Base-by-base conservation (phyloP, 306 rosid species). In the Cyamopsis tetragonoloba region DNA sequence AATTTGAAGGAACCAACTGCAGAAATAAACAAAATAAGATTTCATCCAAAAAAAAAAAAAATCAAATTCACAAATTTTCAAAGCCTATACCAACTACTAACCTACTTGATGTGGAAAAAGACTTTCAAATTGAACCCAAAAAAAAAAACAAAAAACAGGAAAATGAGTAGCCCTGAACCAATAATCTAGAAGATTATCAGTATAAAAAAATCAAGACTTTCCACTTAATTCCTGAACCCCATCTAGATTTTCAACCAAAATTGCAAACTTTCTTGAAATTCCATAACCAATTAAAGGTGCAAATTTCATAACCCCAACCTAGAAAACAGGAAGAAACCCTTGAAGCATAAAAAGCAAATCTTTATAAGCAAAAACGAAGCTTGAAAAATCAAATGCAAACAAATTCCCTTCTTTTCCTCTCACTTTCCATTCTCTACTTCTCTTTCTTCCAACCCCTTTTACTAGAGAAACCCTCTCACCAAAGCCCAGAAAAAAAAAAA, bases 1-100 rank as follows among this genome's bases (percentile, higher is more conserved):
- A 71, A 51, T 55, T 68, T 34, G 62, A 22, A 57, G 26, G 19
- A 58, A 60, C 61, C 70, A 76, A 64, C 92, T 84, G 87, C 78
- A 71, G 26, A 27, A 66, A 79, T 43, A 62, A 70, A 77, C 57
- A 62, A 71, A 77, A 64, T 5, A 35, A 3, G 8, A 27, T 31
- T 77, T 68, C 34, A 81, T 7, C 56, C n/a, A n/a, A n/a, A n/a
- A n/a, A n/a, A n/a, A n/a, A n/a, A n/a, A 70, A 0, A 38, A 62
- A 54, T 26, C 38, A 49, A 46, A 2, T n/a, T 46, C 35, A 11
- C 24, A 39, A 42, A n/a, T 4, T 55, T 30, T 19, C 0, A 22
- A 6, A 69, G 62, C 17, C 23, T 27, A 39, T 15, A 53, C 10
- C 27, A 66, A 42, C 43, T 30, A 39, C 3, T 39, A 70, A 13